These are phyloP conservation scores for Diaporthe velutina DNA, from an alignment of 2,329 filamentous ascomycete species.

Conservation along the genomic window DNA sequence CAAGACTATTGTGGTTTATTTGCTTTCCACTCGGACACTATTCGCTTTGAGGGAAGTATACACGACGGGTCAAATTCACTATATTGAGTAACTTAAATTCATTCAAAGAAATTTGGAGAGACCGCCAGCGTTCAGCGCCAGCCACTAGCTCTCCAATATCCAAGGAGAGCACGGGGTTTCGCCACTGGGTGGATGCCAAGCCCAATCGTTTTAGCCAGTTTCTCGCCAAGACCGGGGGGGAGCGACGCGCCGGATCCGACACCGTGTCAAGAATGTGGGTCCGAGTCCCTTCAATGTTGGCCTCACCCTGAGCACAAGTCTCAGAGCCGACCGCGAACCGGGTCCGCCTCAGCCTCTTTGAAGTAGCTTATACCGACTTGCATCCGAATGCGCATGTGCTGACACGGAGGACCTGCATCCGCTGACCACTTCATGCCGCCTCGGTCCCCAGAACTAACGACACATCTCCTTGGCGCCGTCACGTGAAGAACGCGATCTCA, in stretches of 20 bases:
- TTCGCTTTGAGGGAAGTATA: no score
- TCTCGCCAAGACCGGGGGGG: conserved; percentile 16
- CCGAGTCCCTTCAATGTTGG: conserved; percentile 9
- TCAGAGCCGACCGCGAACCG: not conserved
- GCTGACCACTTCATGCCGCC: conserved; percentile 32
- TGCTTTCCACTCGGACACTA: no score
- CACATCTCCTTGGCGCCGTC: conserved; percentile 23
- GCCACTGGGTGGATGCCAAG: conserved; percentile 6
- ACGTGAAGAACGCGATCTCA: conserved; percentile 4
- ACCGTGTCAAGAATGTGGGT: conserved; percentile 32
- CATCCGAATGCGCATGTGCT: not conserved
- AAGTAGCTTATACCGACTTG: conserved; percentile 2
- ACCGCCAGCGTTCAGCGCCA: no score
- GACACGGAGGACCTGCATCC: conserved; percentile 17
- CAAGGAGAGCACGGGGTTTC: not conserved
- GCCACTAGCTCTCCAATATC: not conserved
- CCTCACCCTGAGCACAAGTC: not conserved
- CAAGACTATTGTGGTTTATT: no score
- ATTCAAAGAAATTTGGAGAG: no score
- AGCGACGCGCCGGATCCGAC: conserved; percentile 4
- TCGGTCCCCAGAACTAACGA: not conserved
- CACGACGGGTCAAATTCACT: no score
- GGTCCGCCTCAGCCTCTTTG: conserved; percentile 5
- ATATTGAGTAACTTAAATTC: no score
- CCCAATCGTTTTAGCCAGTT: not conserved